phyloP scores from a whole-genome alignment of 2,329 filamentous ascomycete genomes.

The Aspergillus sp. region DNA sequence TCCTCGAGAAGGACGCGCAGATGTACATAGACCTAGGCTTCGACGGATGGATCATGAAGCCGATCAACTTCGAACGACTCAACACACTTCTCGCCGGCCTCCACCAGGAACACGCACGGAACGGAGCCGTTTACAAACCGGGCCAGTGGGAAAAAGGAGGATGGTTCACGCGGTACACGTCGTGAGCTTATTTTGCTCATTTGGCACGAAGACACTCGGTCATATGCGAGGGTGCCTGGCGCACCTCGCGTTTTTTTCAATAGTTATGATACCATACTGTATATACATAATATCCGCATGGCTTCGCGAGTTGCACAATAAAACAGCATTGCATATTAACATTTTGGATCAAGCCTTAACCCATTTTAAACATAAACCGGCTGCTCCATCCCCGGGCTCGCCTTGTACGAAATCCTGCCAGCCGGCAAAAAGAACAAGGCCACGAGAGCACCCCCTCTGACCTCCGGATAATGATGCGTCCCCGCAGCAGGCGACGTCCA shows the following conservation, averaged over 20 bases:
- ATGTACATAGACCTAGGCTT: constrained; percentile 77
- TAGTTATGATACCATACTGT: constrained; percentile 5
- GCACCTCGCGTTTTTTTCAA: background rate
- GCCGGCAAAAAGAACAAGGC: constrained; percentile 58
- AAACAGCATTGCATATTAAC: background rate
- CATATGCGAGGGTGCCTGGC: background rate
- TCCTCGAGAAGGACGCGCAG: constrained; percentile 68
- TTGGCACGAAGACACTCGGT: background rate
- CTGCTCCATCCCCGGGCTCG: constrained; percentile 8
- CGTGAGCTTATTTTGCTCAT: constrained; percentile 1
- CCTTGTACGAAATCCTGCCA: constrained; percentile 45
- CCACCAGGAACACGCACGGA: constrained; percentile 58
- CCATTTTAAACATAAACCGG: background rate
- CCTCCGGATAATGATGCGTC: constrained; percentile 58
- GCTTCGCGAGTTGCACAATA: background rate
- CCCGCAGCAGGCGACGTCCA: constrained; percentile 58
- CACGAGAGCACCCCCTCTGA: constrained; percentile 51
- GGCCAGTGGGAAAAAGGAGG: constrained; percentile 84
- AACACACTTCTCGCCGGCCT: constrained; percentile 70
- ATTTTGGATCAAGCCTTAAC: background rate
- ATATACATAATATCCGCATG: constrained; percentile 3
- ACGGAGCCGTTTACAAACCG: constrained; percentile 65
- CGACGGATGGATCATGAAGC: constrained; percentile 89
- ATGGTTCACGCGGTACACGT: constrained; percentile 60
- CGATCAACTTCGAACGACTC: constrained; percentile 76